A percentile compares a stretch with the other conserved stretches of the same genome.
These are phyloP conservation scores for Heliosperma pusillum DNA, from an alignment of 148 eudicot species.

Conservation along the genomic window DNA sequence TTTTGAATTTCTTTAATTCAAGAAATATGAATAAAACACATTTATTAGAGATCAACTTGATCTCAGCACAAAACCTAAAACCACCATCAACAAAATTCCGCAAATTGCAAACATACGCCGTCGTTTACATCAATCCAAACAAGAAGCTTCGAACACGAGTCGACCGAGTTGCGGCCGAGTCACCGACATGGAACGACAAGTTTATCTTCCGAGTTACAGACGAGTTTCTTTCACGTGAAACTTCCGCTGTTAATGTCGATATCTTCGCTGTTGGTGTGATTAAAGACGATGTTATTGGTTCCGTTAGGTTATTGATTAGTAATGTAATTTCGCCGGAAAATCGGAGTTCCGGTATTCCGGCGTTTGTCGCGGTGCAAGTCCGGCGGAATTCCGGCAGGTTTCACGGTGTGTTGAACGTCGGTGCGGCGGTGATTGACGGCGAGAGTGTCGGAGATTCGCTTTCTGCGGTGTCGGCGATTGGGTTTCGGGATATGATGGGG, in stretches of 20 bases:
- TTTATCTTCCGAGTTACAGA: slow-evolving; percentile 71
- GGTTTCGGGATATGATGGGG: slow-evolving; percentile 55
- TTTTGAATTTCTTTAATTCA: slow-evolving; percentile 3
- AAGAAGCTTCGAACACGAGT: slow-evolving; percentile 58
- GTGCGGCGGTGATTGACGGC: slow-evolving; percentile 42
- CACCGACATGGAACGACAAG: slow-evolving; percentile 92
- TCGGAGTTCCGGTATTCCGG: slow-evolving; percentile 28
- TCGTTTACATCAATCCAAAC: slow-evolving; percentile 50
- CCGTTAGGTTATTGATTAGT: slow-evolving; percentile 61
- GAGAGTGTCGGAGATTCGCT: slow-evolving; percentile 24
- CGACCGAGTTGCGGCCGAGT: slow-evolving; percentile 51
- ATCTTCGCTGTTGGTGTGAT: slow-evolving; percentile 69
- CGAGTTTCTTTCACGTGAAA: slow-evolving; percentile 51
- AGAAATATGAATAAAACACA: slow-evolving; percentile 23
- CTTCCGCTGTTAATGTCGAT: slow-evolving; percentile 68
- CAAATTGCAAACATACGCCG: slow-evolving; percentile 67
- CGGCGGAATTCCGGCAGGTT: slow-evolving; percentile 74
- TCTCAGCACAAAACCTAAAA: slow-evolving; percentile 80
- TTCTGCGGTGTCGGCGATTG: slow-evolving; percentile 44
- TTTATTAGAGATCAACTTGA: slow-evolving; percentile 69
- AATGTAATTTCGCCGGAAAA: slow-evolving; percentile 29
- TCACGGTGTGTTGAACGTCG: slow-evolving; percentile 77
- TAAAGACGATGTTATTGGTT: slow-evolving; percentile 60
- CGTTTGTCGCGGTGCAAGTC: slow-evolving; percentile 64
- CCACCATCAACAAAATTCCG: slow-evolving; percentile 44